Conservation (phyloP, 2,329 filamentous ascomycete species). For the Decorospora gaudefroyi region DNA sequence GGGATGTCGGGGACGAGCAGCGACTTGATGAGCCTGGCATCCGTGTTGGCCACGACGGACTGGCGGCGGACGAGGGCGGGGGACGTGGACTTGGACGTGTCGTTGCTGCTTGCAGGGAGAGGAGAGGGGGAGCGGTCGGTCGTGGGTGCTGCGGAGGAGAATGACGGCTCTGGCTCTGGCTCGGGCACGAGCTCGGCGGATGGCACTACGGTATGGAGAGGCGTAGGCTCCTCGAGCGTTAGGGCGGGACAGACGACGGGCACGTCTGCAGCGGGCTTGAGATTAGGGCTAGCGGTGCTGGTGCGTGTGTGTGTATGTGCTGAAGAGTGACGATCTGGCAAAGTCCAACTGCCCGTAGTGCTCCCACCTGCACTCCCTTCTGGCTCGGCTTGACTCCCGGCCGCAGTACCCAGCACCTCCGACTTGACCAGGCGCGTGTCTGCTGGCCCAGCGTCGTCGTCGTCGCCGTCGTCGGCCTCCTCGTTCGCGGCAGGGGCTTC, state of each 20-base stretch:
- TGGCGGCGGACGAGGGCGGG: slow-evolving; percentile 51
- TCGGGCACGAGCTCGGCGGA: slow-evolving; percentile 18
- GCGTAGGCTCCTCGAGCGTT: slow-evolving; percentile 45
- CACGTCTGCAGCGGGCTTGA: slow-evolving; percentile 19
- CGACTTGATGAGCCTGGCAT: slow-evolving; percentile 56
- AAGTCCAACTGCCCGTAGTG: slow-evolving; percentile 13
- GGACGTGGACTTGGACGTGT: slow-evolving; percentile 40
- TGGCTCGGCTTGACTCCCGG: slow-evolving; percentile 22
- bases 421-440: slow-evolving; percentile 33
- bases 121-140: slow-evolving; percentile 16
- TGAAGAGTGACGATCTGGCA: slow-evolving; percentile 29
- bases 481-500: slow-evolving; percentile 20
- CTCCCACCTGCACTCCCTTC: no score
- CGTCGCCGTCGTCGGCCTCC: slow-evolving; percentile 16
- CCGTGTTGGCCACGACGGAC: slow-evolving; percentile 47
- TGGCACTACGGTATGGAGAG: slow-evolving; percentile 28
- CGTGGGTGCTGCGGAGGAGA: slow-evolving; percentile 17
- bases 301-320: slow-evolving; percentile 15
- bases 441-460: slow-evolving; percentile 11
- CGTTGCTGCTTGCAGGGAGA: slow-evolving; percentile 5
- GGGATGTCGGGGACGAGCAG: slow-evolving; percentile 55
- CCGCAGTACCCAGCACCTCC: slow-evolving; percentile 28
- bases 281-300: slow-evolving; percentile 18
- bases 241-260: slow-evolving; percentile 29
- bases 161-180: slow-evolving; percentile 16